phyloP scores from a whole-genome alignment of 805 yeast genomes.

The Nakazawaea ishiwadae region DNA sequence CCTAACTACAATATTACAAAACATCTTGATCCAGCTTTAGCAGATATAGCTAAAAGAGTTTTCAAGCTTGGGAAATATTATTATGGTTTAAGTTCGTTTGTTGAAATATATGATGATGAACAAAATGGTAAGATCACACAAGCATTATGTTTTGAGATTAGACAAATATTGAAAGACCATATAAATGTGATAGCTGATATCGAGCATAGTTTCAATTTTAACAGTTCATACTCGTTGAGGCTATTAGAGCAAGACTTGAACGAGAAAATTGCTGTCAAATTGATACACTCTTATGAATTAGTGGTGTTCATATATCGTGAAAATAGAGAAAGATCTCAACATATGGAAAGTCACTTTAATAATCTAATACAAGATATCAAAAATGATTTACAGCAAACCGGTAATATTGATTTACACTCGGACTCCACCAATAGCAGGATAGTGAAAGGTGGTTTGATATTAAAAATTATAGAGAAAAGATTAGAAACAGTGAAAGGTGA shows the following conservation, averaged over 20 bases:
- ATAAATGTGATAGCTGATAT: constrained; percentile 33
- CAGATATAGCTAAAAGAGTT: constrained; percentile 61
- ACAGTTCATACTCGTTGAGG: constrained; percentile 52
- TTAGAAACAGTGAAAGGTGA: constrained; percentile 65
- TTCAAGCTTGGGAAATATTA: constrained; percentile 61
- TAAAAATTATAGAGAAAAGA: constrained; percentile 56
- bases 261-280: constrained; percentile 27
- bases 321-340: constrained; percentile 33
- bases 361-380: constrained; percentile 31
- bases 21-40: constrained; percentile 67
- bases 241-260: constrained; percentile 49
- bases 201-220: constrained; percentile 49
- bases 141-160: constrained; percentile 59
- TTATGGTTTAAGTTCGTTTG: constrained; percentile 52
- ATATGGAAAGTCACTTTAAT: constrained; percentile 22
- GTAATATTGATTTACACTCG: constrained; percentile 43
- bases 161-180: constrained; percentile 35
- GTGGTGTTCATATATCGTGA: constrained; percentile 46
- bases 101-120: constrained; percentile 51
- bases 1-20: constrained; percentile 75
- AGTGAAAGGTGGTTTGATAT: constrained; percentile 76
- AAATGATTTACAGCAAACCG: constrained; percentile 36
- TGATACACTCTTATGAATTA: constrained; percentile 57
- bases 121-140: constrained; percentile 71
- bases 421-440: constrained; percentile 47